phyloP scores from a whole-genome alignment of 805 yeast species.

The Starmerella kuoi region DNA sequence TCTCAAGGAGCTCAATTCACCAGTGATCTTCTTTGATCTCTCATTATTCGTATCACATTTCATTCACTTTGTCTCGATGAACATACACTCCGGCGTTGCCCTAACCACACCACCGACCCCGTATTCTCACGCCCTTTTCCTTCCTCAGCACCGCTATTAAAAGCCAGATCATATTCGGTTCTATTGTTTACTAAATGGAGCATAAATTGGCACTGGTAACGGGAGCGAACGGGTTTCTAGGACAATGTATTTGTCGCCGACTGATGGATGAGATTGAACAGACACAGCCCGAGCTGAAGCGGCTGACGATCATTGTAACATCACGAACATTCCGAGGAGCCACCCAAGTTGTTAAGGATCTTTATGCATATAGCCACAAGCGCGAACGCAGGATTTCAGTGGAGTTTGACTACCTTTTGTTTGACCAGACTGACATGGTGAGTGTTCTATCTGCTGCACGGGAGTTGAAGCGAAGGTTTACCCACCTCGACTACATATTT shows the following conservation, averaged over 20 bases:
- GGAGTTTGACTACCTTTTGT: slow-evolving; percentile 75
- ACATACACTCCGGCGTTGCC: too few species aligned
- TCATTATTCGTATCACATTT: background rate
- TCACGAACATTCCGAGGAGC: slow-evolving; percentile 81
- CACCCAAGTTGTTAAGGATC: slow-evolving; percentile 52
- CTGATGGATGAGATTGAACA: slow-evolving; percentile 42
- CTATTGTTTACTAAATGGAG: too few species aligned
- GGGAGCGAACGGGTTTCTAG: slow-evolving; percentile 49
- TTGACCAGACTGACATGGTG: slow-evolving; percentile 87
- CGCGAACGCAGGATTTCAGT: slow-evolving; percentile 41
- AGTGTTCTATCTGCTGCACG: slow-evolving; percentile 63
- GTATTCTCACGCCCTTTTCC: too few species aligned
- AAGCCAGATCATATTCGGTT: too few species aligned
- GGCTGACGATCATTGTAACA: slow-evolving; percentile 73
- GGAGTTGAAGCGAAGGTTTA: slow-evolving; percentile 54
- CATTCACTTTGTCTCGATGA: too few species aligned
- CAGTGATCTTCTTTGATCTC: background rate
- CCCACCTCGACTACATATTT: slow-evolving; percentile 62
- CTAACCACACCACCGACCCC: too few species aligned
- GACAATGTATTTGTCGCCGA: slow-evolving; percentile 73
- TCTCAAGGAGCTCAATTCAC: background rate
- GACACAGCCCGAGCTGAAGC: slow-evolving; percentile 33
- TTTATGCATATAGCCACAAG: slow-evolving; percentile 27
- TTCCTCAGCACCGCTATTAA: too few species aligned
- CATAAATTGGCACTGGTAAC: slow-evolving; percentile 30